These are phyloP conservation scores for Telfairia occidentalis DNA, from an alignment of 331 rosid species.

Conservation along the genomic window DNA sequence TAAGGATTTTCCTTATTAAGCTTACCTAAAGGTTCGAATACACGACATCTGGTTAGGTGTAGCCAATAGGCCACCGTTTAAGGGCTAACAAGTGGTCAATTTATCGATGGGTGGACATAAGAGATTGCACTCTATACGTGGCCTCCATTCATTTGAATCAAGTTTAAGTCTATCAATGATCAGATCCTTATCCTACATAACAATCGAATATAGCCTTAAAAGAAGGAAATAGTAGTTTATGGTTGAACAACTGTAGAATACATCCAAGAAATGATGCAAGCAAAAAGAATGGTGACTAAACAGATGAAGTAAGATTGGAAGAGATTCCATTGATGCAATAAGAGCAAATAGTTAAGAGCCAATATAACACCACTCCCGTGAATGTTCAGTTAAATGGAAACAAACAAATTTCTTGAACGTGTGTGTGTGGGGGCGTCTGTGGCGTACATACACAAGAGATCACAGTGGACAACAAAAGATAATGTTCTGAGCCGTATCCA, in stretches of 20 bases:
- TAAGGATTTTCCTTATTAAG: no score
- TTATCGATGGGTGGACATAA: background rate
- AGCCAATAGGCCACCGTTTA: no score
- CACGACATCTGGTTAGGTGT: no score
- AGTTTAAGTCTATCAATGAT: background rate
- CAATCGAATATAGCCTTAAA: background rate
- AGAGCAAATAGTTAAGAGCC: background rate
- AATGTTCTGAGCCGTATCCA: slow-evolving; percentile 20
- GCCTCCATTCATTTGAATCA: background rate
- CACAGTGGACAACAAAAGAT: slow-evolving; percentile 32
- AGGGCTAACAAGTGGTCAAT: background rate
- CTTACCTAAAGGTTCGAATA: no score
- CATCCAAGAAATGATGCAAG: background rate
- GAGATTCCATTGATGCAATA: background rate
- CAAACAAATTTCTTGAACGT: slow-evolving; percentile 5
- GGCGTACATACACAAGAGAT: background rate
- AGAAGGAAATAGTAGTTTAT: background rate
- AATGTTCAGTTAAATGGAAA: slow-evolving; percentile 1
- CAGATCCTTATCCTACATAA: no score
- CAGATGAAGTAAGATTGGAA: background rate
- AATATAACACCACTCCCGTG: background rate
- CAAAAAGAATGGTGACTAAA: background rate
- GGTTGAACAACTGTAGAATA: background rate
- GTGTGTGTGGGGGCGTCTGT: background rate
- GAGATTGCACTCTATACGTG: background rate